Conservation (phyloP, 2,329 filamentous ascomycete species). For the Fusarium annulatum region DNA sequence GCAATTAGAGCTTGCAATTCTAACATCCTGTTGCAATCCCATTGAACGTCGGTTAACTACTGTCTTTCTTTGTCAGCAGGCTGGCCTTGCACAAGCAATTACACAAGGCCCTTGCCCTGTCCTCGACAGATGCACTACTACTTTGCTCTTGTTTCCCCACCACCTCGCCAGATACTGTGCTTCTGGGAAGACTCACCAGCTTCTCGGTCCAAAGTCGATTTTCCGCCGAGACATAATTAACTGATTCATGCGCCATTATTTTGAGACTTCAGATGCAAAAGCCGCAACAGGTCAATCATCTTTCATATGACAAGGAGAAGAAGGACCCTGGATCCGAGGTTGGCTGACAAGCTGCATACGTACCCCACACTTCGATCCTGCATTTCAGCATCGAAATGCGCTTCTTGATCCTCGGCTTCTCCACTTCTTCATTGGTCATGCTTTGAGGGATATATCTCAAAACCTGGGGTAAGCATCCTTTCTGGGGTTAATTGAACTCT, state of each 20-base stretch:
- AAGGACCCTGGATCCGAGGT: neutral
- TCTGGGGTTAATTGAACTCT: neutral
- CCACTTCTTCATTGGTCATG: neutral
- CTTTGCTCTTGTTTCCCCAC: too few relatives aligned
- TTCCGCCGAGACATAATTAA: too few relatives aligned
- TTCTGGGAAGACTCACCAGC: too few relatives aligned
- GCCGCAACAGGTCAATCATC: neutral
- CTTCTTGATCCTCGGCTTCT: neutral
- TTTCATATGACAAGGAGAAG: neutral
- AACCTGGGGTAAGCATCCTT: neutral
- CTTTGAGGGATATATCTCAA: neutral
- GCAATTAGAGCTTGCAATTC: too few relatives aligned
- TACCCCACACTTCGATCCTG: neutral
- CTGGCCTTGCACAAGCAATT: too few relatives aligned
- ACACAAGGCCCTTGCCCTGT: too few relatives aligned
- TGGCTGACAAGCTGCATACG: neutral
- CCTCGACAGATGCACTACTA: too few relatives aligned
- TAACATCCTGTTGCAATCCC: too few relatives aligned
- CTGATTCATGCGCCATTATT: accelerated
- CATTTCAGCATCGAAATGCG: neutral
- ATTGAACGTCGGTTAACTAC: too few relatives aligned
- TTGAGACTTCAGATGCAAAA: neutral
- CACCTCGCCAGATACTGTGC: too few relatives aligned
- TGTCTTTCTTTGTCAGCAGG: too few relatives aligned
- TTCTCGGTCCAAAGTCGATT: too few relatives aligned